A percentile compares a stretch with the other conserved stretches of the same genome.
Evolutionary conservation across 2,329 filamentous ascomycete genomes (phyloP).

Genomic region (Penicillium sp.): DNA sequence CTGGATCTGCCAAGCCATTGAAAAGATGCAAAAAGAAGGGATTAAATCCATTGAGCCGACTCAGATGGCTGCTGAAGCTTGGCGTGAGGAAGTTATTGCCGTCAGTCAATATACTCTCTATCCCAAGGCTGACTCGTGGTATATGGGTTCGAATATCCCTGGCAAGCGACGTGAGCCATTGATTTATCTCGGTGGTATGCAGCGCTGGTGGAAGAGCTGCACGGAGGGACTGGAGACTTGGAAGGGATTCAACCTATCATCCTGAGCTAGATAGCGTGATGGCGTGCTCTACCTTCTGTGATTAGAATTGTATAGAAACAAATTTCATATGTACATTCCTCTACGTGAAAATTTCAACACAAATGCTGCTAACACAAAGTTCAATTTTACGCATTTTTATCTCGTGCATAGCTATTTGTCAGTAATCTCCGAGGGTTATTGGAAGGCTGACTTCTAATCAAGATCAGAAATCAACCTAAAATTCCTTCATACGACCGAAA

Average conservation of each 20-base stretch:
- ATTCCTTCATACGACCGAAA: no score
- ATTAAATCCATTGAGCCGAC: slow-evolving; percentile 16
- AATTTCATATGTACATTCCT: no score
- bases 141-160: slow-evolving; percentile 29
- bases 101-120: slow-evolving; percentile 19
- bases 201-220: slow-evolving; percentile 19
- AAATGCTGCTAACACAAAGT: no score
- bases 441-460: no score
- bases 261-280: neutral
- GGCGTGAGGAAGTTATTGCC: slow-evolving; percentile 18
- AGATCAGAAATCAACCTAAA: no score
- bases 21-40: slow-evolving; percentile 17
- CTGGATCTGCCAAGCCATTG: slow-evolving; percentile 22
- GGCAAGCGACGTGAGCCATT: slow-evolving; percentile 51
- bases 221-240: slow-evolving; percentile 12
- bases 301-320: no score
- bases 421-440: no score
- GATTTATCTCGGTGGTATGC: slow-evolving; percentile 31
- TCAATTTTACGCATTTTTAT: no score
- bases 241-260: slow-evolving; percentile 8
- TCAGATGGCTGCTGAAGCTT: slow-evolving; percentile 12
- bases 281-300: no score
- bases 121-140: slow-evolving; percentile 30
- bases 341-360: no score
- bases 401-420: no score